phyloP scores from a whole-genome alignment of 1,284 basidiomycete genomes.

The Volvariella surrecta region DNA sequence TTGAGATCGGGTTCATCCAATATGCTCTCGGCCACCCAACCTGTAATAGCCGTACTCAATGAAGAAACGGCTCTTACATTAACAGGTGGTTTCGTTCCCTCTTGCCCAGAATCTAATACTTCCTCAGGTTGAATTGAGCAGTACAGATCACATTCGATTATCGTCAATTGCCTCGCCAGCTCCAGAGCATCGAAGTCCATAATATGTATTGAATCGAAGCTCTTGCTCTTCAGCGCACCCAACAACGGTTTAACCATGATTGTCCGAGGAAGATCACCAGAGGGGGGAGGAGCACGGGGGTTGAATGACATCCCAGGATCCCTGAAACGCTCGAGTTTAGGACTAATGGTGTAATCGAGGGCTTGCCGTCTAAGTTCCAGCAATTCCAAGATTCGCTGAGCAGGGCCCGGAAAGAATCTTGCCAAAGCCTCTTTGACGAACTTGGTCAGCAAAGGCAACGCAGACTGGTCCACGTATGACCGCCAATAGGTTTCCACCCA shows the following conservation, averaged over 20 bases:
- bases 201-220: constrained; percentile 54
- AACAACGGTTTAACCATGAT: constrained; percentile 81
- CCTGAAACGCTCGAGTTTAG: constrained; percentile 51
- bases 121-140: constrained; percentile 83
- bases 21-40: constrained; percentile 94
- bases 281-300: constrained; percentile 37
- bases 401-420: constrained; percentile 57
- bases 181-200: constrained; percentile 94
- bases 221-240: constrained; percentile 47
- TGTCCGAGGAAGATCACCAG: constrained; percentile 68
- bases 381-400: constrained; percentile 68
- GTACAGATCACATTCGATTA: constrained; percentile 88
- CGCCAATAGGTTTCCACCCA: constrained; percentile 95
- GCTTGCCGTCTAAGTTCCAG: constrained; percentile 46
- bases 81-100: constrained; percentile 53
- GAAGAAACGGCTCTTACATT: constrained; percentile 82
- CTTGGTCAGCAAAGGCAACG: constrained; percentile 48
- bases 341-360: constrained; percentile 35
- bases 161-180: constrained; percentile 90
- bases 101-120: constrained; percentile 73
- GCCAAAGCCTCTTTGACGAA: constrained; percentile 61
- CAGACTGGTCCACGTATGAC: constrained; percentile 51
- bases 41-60: constrained; percentile 87
- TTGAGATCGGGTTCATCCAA: constrained; percentile 85
- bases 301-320: constrained; percentile 66